Base-by-base conservation (phyloP, 805 yeast species). In the Kodamaea neixiangensis region DNA sequence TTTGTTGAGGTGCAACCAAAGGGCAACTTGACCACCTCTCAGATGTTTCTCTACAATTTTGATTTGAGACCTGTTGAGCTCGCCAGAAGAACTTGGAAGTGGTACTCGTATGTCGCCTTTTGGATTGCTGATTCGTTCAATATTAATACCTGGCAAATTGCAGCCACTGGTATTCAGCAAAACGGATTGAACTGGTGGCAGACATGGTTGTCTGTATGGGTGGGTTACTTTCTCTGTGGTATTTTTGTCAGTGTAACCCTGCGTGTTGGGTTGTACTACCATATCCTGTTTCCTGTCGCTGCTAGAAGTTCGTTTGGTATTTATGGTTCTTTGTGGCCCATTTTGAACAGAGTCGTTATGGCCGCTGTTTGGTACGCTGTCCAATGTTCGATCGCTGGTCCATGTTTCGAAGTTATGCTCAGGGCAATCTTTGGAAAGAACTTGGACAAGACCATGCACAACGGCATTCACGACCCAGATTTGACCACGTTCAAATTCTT, bases 111-210 rank as follows among this genome's bases (percentile, higher is more conserved):
- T 64, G 84, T 87, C 9, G 82, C 80, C 55, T 87, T 89, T 59
- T 90, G 97, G 97, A 67, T 90, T 52, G 91, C 97, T 0, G 97
- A 90, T 65, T 84, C 96, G 21, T 88, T 91, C 73, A 91, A 90
- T 68, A 83, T 90, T 63, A 89, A 88, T 65, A 89, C 97, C 5
- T 89, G 93, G 90, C 91, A 87, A 73, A 89, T 90, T 59, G 96
- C 96, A 2, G 84, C 93, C 10, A 87, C 96, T 0, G 96, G 96
- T 60, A 68, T 73, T 25, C 85, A 87, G 50, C 74, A 77, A 48
- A 81, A 83, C 20, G 96, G 96, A 7, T 71, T 90, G 68, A 80
- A 85, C 14, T 89, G 96, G 96, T 91, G 96, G 96, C 92, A 85
- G 63, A 84, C 88, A 7, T 90, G 96, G 96, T 70, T 90, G 35